phyloP scores from a whole-genome alignment of 306 rosid genomes.

The Vigna angularis region DNA sequence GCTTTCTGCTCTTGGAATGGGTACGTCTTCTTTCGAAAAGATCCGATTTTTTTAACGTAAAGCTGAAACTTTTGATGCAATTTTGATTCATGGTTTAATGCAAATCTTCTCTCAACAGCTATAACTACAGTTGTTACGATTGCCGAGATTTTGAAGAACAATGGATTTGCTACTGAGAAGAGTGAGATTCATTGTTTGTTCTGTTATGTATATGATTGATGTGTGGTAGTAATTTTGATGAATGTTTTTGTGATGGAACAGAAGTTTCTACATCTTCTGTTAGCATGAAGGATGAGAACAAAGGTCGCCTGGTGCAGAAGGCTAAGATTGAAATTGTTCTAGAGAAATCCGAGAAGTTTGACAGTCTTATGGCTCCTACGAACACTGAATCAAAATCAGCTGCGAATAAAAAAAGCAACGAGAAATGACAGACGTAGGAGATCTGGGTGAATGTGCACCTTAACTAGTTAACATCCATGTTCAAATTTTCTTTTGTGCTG shows the following conservation, averaged over 20 bases:
- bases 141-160: slow-evolving; percentile 93
- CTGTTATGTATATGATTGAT: too few relatives aligned
- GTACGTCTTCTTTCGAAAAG: slow-evolving; percentile 46
- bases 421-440: slow-evolving; percentile 47
- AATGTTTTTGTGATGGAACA: slow-evolving; percentile 48
- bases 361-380: slow-evolving; percentile 62
- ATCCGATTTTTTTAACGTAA: too few relatives aligned
- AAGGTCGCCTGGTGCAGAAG: slow-evolving; percentile 87
- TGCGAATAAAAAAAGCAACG: slow-evolving; percentile 45
- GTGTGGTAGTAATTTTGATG: slow-evolving; percentile 15
- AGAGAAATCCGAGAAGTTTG: slow-evolving; percentile 90
- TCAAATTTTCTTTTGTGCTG: slow-evolving; percentile 38
- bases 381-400: slow-evolving; percentile 52
- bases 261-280: slow-evolving; percentile 90
- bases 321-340: slow-evolving; percentile 98
- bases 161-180: slow-evolving; percentile 88
- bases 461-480: slow-evolving; percentile 58
- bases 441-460: slow-evolving; percentile 41
- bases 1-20: slow-evolving; percentile 98
- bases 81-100: not conserved
- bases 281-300: slow-evolving; percentile 89
- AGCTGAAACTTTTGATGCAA: too few relatives aligned
- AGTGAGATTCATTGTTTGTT: slow-evolving; percentile 54
- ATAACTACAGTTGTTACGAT: slow-evolving; percentile 94
- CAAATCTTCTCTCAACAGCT: slow-evolving; percentile 52